Percentiles rank a stretch among this genome's conserved stretches.
Conservation (phyloP, 257 asterid genomes). For the Orobanche coerulescens region DNA sequence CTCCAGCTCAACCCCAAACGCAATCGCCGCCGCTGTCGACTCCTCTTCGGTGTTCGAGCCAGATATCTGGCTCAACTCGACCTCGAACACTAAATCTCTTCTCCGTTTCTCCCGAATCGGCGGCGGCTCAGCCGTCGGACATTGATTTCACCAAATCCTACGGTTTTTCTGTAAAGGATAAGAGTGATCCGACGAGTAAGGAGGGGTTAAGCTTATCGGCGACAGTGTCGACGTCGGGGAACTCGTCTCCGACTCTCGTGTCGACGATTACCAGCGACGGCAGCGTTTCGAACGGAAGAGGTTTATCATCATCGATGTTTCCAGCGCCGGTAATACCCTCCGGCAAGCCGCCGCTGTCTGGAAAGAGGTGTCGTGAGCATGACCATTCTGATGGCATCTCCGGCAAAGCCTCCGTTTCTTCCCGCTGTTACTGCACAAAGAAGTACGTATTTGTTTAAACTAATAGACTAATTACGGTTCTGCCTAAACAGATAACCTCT, state of each 20-base stretch:
- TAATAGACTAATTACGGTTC: no score
- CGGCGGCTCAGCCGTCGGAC: slow-evolving; percentile 30
- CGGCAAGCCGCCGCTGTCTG: slow-evolving; percentile 51
- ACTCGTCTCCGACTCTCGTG: slow-evolving; percentile 42
- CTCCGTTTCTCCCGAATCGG: slow-evolving; percentile 24
- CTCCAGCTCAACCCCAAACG: slow-evolving; percentile 38
- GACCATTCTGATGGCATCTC: slow-evolving; percentile 39
- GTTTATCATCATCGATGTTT: slow-evolving; percentile 33
- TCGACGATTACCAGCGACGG: slow-evolving; percentile 76
- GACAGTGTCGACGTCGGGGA: slow-evolving; percentile 39
- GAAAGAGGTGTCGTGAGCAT: slow-evolving; percentile 67
- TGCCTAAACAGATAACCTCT: no score
- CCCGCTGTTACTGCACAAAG: slow-evolving; percentile 64
- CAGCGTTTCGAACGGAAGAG: slow-evolving; percentile 61
- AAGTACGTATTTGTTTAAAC: slow-evolving; percentile 33
- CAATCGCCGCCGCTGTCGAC: slow-evolving; percentile 19
- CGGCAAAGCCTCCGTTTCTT: slow-evolving; percentile 44
- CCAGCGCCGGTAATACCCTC: slow-evolving; percentile 31
- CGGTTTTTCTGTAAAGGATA: not conserved
- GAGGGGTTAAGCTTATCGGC: slow-evolving; percentile 21
- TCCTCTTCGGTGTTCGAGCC: slow-evolving; percentile 6
- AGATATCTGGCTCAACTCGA: no score
- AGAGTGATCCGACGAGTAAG: not conserved
- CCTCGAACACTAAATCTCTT: slow-evolving; percentile 30
- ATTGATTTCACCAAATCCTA: slow-evolving; percentile 39